Evolutionary conservation across 108 stramenopile species (phyloP).

Genomic region (Conticribra weissflogii): DNA sequence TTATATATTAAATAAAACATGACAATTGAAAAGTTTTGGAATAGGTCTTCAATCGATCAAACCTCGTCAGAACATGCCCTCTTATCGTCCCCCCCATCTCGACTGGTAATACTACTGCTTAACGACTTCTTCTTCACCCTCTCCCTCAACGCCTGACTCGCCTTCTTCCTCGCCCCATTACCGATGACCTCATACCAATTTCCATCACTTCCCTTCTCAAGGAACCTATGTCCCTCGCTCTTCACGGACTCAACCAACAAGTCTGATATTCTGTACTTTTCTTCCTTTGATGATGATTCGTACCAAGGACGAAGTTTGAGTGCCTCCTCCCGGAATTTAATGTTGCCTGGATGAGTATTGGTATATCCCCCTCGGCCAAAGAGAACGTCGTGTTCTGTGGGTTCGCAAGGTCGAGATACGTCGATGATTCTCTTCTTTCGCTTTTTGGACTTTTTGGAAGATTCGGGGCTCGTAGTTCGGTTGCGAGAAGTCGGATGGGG

Average conservation of each 20-base stretch:
- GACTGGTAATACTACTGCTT: no score
- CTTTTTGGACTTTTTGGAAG: constrained; percentile 19
- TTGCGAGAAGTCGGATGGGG: no score
- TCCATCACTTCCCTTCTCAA: constrained; percentile 47
- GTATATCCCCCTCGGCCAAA: constrained; percentile 78
- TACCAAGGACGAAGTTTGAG: constrained; percentile 26
- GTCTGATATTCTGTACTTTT: constrained; percentile 39
- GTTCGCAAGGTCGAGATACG: no score
- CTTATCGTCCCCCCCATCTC: no score
- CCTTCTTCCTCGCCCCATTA: constrained; percentile 49
- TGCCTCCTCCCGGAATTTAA: constrained; percentile 59
- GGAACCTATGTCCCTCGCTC: constrained; percentile 29
- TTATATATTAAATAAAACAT: no score
- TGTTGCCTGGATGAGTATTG: constrained; percentile 71
- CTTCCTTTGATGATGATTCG: constrained; percentile 31
- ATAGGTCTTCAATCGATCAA: no score
- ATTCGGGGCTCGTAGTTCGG: not conserved
- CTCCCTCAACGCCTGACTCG: constrained; percentile 48
- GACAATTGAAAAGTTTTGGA: no score
- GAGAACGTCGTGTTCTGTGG: constrained; percentile 71
- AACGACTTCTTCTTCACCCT: constrained; percentile 14
- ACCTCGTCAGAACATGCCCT: no score
- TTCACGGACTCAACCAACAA: constrained; percentile 37
- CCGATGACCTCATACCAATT: constrained; percentile 47
- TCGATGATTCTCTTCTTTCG: constrained; percentile 19